phyloP scores from a whole-genome alignment of 2,329 filamentous ascomycete genomes.

The Fusarium sp. region DNA sequence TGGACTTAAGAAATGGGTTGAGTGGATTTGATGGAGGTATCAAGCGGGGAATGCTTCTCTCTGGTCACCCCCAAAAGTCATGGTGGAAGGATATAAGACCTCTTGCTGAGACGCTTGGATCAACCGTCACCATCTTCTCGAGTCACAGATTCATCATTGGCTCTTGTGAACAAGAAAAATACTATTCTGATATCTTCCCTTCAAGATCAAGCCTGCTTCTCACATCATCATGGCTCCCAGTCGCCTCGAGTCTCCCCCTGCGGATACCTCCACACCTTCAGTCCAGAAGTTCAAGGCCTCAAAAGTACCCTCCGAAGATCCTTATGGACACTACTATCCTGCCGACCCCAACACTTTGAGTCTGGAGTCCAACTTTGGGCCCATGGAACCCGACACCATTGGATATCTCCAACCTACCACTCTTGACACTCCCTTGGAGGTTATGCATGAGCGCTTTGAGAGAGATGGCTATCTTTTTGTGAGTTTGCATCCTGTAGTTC shows the following conservation, averaged over 20 bases:
- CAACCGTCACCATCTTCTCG: not conserved
- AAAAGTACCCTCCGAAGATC: not conserved
- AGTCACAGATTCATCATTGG: not conserved
- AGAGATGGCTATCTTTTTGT: constrained; percentile 25
- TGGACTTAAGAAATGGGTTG: not conserved
- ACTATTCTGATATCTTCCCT: not conserved
- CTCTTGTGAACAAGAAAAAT: not conserved
- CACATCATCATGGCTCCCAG: not conserved
- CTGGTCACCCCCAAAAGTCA: not conserved
- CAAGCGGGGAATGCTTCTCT: not conserved
- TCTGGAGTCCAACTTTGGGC: not conserved
- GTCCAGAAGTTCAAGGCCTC: not conserved
- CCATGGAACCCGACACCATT: constrained; percentile 6
- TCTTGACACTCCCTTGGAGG: constrained; percentile 15
- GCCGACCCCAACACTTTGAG: not conserved
- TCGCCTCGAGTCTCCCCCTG: not conserved
- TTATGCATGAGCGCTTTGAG: constrained; percentile 23
- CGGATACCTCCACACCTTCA: not conserved
- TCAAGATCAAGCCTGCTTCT: not conserved
- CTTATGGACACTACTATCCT: not conserved
- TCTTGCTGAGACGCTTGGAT: not conserved
- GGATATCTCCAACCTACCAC: constrained; percentile 24
- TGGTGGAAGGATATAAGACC: not conserved
- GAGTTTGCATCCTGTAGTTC: not conserved
- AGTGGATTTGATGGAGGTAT: not conserved